Conservation (phyloP, 2,329 filamentous ascomycete species). For the Ophiostoma piceae region DNA sequence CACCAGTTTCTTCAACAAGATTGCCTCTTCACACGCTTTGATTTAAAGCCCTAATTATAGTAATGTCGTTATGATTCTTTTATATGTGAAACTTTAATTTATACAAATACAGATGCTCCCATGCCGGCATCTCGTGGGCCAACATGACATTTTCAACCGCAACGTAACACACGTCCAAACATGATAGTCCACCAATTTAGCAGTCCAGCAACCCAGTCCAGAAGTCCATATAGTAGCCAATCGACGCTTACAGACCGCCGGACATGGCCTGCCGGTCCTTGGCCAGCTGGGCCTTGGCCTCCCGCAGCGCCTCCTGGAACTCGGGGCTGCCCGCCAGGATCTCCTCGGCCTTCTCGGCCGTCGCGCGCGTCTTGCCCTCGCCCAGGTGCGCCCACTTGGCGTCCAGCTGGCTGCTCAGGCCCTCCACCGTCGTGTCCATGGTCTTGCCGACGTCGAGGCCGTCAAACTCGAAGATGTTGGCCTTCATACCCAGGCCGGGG, state of each 20-base stretch:
- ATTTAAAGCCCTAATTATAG: too few species aligned
- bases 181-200: neutral
- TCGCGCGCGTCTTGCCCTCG: slow-evolving; percentile 46
- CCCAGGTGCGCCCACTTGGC: slow-evolving; percentile 53
- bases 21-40: too few species aligned
- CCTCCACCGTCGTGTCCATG: slow-evolving; percentile 46
- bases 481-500: slow-evolving; percentile 98
- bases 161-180: neutral
- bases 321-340: slow-evolving; percentile 39
- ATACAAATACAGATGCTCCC: slow-evolving; percentile 20
- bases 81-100: slow-evolving; percentile 1
- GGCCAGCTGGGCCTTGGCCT: slow-evolving; percentile 16
- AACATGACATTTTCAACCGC: neutral
- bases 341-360: slow-evolving; percentile 53
- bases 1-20: too few species aligned
- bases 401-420: slow-evolving; percentile 42
- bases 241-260: neutral
- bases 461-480: slow-evolving; percentile 88
- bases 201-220: neutral
- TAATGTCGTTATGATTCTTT: neutral
- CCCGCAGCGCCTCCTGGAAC: slow-evolving; percentile 7
- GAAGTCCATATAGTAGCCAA: neutral
- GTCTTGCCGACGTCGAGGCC: slow-evolving; percentile 51
- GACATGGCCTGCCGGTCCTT: slow-evolving; percentile 17
- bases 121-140: neutral